Evolutionary conservation across 805 yeast species (phyloP), one percentile per base, ranked within the genome.

Genomic region (Saccharomycopsis olivae): DNA sequence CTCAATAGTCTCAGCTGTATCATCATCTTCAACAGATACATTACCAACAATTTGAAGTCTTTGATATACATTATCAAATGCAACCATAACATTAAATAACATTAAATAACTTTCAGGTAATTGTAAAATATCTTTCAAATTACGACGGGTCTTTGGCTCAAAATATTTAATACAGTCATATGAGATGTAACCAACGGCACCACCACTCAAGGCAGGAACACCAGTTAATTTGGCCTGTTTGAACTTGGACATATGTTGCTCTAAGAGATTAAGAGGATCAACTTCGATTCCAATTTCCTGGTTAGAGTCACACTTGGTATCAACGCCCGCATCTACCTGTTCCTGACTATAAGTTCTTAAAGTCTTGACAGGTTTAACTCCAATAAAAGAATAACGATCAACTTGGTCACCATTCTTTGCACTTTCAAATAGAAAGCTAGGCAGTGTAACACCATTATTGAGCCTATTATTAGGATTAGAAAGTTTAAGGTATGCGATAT

Each of bases 161-260:
- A 92, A 92, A 60, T 92, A 92, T 57, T 86, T 83, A 54, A 92
- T 82, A 65, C 99, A 92, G 59, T 92, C 99, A 54, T 92, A 92
- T 1, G 96, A 85, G 33, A 92, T 77, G 56, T 87, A 92, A 2
- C 99, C 99, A 40, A 89, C 71, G 4, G 97, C 97, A 48, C 99
- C 99, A 43, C 99, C 98, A 51, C 88, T 78, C 43, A 87, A 64
- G 47, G 71, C 73, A 11, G 95, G 85, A 36, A 88, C 64, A 31
- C 94, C 94, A 0, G 94, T 94, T 37, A 85, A 62, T 50, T 73
- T 76, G 1, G 88, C 85, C 53, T 84, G 86, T 40, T 66, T 71
- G 53, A 71, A 73, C 30, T 66, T 59, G 8, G 64, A 59, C 63
- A 92, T 66, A 56, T 89, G 96, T 33, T 71, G 49, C 56, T 92